Base-by-base conservation (phyloP, 169 alveolate species). In the Cyclospora cayetanensis region DNA sequence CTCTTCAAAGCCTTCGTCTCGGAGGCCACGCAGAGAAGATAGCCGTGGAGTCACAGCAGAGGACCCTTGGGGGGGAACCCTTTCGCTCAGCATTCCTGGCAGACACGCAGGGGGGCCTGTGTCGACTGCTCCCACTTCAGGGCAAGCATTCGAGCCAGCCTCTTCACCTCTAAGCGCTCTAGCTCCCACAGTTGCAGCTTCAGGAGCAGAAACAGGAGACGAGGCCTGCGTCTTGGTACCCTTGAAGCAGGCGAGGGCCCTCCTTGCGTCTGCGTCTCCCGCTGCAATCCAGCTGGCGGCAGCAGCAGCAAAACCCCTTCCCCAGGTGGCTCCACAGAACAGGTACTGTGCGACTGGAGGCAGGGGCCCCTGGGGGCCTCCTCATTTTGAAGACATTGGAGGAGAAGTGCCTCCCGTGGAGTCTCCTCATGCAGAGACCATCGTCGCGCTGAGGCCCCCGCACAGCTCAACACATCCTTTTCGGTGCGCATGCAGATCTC, bases 1-100 rank as follows among this genome's bases (percentile, higher is more conserved):
- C 76, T 65, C 76, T 41, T 65, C 34, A 15, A 65, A n/a, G 12
- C 76, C 76, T 2, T 65, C 76, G 15, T 5, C 41, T 18, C 29
- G 76, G 39, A 35, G 76, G 18, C 12, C 34, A 11, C 76, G 76
- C 34, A 65, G 76, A 27, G 76, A 65, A 65, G 76, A 65, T 3
- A 31, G 35, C 18, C n/a, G 76, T 18, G 76, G 34, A 41, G 76
- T n/a, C 39, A 35, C 76, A 35, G 20, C 37, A 22, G 41, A 25
- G 76, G 41, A n/a, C 39, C 39, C 76, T 25, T 65, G 76, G 76
- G 76, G 76, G 41, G n/a, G n/a, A n/a, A 35, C 76, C 76, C 76
- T 65, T 1, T 9, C 76, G 4, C 37, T 65, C 34, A 65, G 76
- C 76, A 65, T 35, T 41, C n/a, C 43, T 41, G 37, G 76, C 34